Conservation (phyloP, 2,329 filamentous ascomycete genomes). For the Colletotrichum truncatum region DNA sequence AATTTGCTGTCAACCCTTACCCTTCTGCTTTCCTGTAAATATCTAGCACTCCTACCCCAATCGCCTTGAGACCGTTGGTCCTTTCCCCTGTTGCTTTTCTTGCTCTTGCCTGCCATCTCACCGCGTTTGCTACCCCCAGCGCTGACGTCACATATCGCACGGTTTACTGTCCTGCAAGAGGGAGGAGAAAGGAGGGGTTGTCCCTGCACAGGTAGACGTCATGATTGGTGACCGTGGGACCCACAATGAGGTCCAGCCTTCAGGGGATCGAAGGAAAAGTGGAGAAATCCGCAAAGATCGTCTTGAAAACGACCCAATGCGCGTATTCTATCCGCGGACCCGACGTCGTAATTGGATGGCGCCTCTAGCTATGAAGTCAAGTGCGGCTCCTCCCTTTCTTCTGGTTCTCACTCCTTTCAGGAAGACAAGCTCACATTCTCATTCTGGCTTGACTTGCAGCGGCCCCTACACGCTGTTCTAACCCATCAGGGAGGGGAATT, state of each 20-base stretch:
- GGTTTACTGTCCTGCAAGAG: not conserved
- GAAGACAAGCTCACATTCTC: constrained; percentile 4
- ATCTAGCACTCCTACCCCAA: not conserved
- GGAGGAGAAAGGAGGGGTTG: not conserved
- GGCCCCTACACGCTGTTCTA: too few species aligned
- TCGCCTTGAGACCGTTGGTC: not conserved
- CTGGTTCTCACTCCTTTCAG: not conserved
- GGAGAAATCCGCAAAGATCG: constrained; percentile 19
- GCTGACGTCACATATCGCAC: constrained; percentile 22
- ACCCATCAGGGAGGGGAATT: not conserved
- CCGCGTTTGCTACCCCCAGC: not conserved
- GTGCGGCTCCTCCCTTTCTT: constrained; percentile 4
- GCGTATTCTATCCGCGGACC: constrained; percentile 14
- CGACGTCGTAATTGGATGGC: constrained; percentile 14
- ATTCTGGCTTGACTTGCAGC: not conserved
- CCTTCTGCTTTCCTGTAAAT: not conserved
- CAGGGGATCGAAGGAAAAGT: not conserved
- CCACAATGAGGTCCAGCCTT: not conserved
- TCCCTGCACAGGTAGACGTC: constrained; percentile 14
- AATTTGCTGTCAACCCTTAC: too few species aligned
- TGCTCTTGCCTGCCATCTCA: not conserved
- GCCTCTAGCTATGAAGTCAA: constrained; percentile 19
- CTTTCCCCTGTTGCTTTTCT: not conserved
- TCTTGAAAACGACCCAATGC: constrained; percentile 16
- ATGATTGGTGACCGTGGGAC: constrained; percentile 15